These are phyloP conservation scores for Incumbomyces delicatus DNA, from an alignment of 2,329 filamentous ascomycete genomes.

Conservation along the genomic window DNA sequence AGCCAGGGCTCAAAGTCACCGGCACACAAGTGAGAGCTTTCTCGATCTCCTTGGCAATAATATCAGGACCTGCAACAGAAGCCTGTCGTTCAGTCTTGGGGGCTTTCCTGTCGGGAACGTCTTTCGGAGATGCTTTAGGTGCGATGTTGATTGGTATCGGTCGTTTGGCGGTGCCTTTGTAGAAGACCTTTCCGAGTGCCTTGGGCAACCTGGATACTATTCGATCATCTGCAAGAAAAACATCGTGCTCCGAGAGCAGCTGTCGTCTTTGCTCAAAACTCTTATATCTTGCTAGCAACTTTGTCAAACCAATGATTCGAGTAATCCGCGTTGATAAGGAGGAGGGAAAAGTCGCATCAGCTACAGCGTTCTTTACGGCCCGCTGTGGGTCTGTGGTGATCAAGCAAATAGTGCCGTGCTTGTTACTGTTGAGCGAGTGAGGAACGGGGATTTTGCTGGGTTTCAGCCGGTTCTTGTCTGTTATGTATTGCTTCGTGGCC, in stretches of 20 bases:
- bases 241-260: conserved; percentile 74
- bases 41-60: conserved; percentile 72
- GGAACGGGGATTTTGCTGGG: conserved; percentile 73
- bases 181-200: conserved; percentile 84
- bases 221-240: conserved; percentile 88
- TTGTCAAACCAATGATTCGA: conserved; percentile 68
- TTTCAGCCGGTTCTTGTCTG: conserved; percentile 69
- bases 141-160: conserved; percentile 74
- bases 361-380: conserved; percentile 80
- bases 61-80: conserved; percentile 47
- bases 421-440: conserved; percentile 60
- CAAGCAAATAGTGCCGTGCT: conserved; percentile 65
- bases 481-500: conserved; percentile 57
- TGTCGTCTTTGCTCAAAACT: conserved; percentile 80
- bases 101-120: conserved; percentile 32
- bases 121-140: conserved; percentile 50
- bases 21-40: conserved; percentile 67
- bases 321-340: conserved; percentile 58
- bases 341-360: conserved; percentile 59
- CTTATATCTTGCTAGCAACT: conserved; percentile 82
- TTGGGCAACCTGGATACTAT: conserved; percentile 64
- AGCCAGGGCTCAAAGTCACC: conserved; percentile 67
- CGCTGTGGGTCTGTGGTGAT: conserved; percentile 78
- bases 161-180: conserved; percentile 70
- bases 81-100: conserved; percentile 35